Evolutionary conservation across 2,329 filamentous ascomycete species (phyloP), one percentile per base, ranked within the genome.

Genomic region (Botrytis pseudocinerea): DNA sequence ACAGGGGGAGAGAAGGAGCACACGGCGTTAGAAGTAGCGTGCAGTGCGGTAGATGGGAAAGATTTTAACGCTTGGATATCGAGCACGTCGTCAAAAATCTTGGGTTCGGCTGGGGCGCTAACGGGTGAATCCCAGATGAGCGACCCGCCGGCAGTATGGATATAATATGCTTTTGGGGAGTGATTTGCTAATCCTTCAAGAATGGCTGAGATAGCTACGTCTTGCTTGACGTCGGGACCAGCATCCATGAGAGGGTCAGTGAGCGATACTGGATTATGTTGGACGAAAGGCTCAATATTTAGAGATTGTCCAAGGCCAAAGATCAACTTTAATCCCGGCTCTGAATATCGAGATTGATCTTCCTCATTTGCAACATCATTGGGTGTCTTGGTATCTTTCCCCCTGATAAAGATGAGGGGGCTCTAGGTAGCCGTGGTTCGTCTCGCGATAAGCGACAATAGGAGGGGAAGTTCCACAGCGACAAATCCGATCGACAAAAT

Each of bases 11-110:
- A 12, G 9, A 6, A 16, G 48, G 7, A 25, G 42, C n/a, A 25
- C 48, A 64, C 38, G 2, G n/a, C 18, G 35, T 73, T 35, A 18
- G 35, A 20, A 5, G 35, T 72, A 4, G 25, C 60, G 16, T 69
- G 44, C 25, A 74, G 48, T 28, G 46, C 18, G 6, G 28, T 57
- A 20, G 68, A 46, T 40, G 74, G 75, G 18, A 72, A 62, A 1
- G 74, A 74, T 42, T 59, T 71, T 20, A 75, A 70, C 7, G 38
- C 12, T 28, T 73, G 28, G 8, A 76, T 73, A 48, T 75, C 75
- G 22, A 18, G 66, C 20, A 76, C 57, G 73, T 75, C 74, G 32
- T 76, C 74, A 66, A 71, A 76, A 2, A 75, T 44, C 60, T 62
- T 71, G 2, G 9, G 28, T 7, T 68, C 64, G 5, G 51, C 14